These are phyloP conservation scores for Populus ilicifolia DNA, from an alignment of 345 rosid species.

Conservation along the genomic window DNA sequence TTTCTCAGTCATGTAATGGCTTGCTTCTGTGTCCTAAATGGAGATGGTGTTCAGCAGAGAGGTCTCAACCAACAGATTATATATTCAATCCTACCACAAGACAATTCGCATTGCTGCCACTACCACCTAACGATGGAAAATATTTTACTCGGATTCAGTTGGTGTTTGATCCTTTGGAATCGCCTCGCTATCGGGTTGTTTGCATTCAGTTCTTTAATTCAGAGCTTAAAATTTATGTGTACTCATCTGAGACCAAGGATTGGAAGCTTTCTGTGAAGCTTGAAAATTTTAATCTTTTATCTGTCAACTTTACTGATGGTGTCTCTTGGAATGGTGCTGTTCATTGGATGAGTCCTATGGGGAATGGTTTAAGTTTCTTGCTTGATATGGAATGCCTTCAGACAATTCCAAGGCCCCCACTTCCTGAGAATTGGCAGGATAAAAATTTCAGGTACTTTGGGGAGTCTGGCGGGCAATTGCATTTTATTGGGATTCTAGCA, in stretches of 20 bases:
- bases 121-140: not conserved
- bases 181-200: conserved; percentile 16
- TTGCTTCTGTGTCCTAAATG: conserved; percentile 9
- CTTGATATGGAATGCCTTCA: not conserved
- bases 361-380: not conserved
- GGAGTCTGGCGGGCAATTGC: not conserved
- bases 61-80: not conserved
- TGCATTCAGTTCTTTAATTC: not conserved
- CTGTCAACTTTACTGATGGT: not conserved
- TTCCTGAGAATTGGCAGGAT: not conserved
- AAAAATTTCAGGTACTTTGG: conserved; percentile 3
- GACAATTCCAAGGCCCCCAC: not conserved
- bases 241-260: conserved; percentile 5
- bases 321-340: conserved; percentile 21
- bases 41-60: not conserved
- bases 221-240: not conserved
- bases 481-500: conserved; percentile 5
- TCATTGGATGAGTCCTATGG: conserved; percentile 14
- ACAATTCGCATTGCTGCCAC: conserved; percentile 4
- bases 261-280: conserved; percentile 7
- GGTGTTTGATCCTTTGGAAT: conserved; percentile 20
- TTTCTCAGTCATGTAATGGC: conserved; percentile 8
- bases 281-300: not conserved
- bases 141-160: not conserved
- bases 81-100: conserved; percentile 26